These are phyloP conservation scores for Alternaria alternata DNA, from an alignment of 2,329 filamentous ascomycete species.

Conservation along the genomic window DNA sequence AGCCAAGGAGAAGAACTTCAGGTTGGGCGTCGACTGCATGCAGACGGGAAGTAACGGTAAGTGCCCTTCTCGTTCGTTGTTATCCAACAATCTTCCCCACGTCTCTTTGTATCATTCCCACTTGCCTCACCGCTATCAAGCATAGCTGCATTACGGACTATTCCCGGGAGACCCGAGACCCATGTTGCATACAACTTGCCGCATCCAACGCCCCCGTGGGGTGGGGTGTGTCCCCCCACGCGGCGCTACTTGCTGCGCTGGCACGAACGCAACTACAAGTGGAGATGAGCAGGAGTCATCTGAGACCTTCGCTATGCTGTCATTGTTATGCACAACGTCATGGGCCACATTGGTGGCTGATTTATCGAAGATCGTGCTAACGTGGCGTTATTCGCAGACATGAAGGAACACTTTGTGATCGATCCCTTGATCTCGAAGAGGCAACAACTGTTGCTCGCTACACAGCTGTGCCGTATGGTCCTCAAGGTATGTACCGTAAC, in stretches of 20 bases:
- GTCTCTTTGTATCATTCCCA: not conserved
- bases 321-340: constrained; percentile 10
- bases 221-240: constrained; percentile 34
- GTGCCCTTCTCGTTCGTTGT: constrained; percentile 33
- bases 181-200: constrained; percentile 27
- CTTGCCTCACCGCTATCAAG: constrained; percentile 26
- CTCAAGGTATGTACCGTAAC: constrained; percentile 61
- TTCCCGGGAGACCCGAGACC: constrained; percentile 23
- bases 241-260: constrained; percentile 24
- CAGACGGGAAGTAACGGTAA: constrained; percentile 84
- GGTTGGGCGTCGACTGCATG: constrained; percentile 97
- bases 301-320: constrained; percentile 21
- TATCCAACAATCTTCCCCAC: constrained; percentile 12
- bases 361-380: constrained; percentile 35
- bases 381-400: constrained; percentile 64
- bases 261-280: constrained; percentile 21
- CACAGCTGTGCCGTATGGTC: constrained; percentile 92
- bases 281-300: constrained; percentile 17
- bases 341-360: constrained; percentile 16
- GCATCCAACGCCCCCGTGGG: constrained; percentile 30
- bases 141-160: constrained; percentile 15
- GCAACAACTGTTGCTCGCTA: constrained; percentile 94
- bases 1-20: constrained; percentile 81
- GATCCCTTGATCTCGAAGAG: constrained; percentile 98
- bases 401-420: constrained; percentile 98